Percentiles rank a stretch among this genome's conserved stretches.
Evolutionary conservation across 2,329 filamentous ascomycete species (phyloP).

Genomic region (Ambrosiella cleistominuta): DNA sequence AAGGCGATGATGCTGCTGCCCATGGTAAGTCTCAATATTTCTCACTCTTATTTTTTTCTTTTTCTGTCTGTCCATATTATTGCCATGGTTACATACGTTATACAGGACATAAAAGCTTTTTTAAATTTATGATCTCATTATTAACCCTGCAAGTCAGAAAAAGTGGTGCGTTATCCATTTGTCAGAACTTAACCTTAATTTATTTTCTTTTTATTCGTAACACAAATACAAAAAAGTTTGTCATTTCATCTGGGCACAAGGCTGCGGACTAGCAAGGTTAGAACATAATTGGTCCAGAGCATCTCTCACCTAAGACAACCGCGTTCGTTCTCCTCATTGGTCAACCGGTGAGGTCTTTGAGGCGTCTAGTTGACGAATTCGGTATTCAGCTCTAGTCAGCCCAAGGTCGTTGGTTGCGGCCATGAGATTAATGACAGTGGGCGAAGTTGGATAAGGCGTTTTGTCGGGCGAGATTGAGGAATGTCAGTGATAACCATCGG

Average conservation of each 20-base stretch:
- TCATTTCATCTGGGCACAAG: neutral
- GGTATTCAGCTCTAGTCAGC: neutral
- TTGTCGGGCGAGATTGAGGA: neutral
- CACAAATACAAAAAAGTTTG: neutral
- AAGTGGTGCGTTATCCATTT: too few species aligned
- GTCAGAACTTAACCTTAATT: neutral
- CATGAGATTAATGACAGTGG: neutral
- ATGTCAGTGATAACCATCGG: neutral
- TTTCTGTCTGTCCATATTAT: neutral
- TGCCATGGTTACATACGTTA: neutral
- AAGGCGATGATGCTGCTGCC: neutral
- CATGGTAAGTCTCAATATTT: neutral
- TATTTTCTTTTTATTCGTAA: neutral
- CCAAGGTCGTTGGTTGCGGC: neutral
- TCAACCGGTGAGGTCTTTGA: neutral
- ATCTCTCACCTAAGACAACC: neutral
- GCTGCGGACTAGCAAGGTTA: neutral
- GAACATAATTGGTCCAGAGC: neutral
- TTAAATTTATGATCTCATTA: too few species aligned
- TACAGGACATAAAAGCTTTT: too few species aligned
- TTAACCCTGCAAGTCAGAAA: too few species aligned
- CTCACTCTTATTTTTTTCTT: neutral
- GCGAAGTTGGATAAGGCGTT: neutral
- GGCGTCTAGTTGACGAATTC: neutral
- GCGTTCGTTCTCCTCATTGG: neutral